Evolutionary conservation across 2,329 filamentous ascomycete species (phyloP), one percentile per base, ranked within the genome.

Genomic region (Trichoderma simmonsii): DNA sequence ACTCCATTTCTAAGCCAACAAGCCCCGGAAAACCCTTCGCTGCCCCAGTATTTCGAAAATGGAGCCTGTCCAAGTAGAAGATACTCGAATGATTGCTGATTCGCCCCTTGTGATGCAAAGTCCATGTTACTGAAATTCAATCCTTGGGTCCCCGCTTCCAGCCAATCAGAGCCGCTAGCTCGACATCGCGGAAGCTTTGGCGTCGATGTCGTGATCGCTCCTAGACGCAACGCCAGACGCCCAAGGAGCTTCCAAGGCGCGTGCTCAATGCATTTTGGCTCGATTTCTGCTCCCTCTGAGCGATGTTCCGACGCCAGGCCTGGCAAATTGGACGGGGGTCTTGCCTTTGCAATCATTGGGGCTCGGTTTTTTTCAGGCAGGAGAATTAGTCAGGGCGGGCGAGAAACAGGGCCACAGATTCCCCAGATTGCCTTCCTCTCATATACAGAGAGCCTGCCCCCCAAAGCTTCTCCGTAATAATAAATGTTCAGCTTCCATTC

Each of bases 161-260:
- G 63, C 82, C 82, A 85, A 83, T 84, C 79, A 82, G 72, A 73
- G 75, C 72, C 73, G 65, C 71, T 39, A 28, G 6, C 60, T 36
- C 74, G 77, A 76, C 79, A 82, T 84, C 82, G 82, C 83, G 83
- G 85, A 83, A 83, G 84, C 80, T 74, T 81, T 86, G 85, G 84
- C 83, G 83, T 82, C 80, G 84, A 86, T 86, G 84, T 85, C 84
- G 84, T 85, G 84, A 85, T 86, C 81, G 79, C 76, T 81, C 79
- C 78, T 78, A 78, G 77, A 79, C 77, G 73, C 76, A 77, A 77
- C 77, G 71, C 75, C 73, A 71, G 70, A 77, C 75, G 75, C 36
- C 73, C 66, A 74, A 75, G 75, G 75, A 74, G 77, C 73, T 76
- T 78, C 71, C 76, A 76, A 75, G 76, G 77, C 80, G 77, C 82